Conservation (phyloP, 352 stramenopile species). For the Phytopythium mirpurense region DNA sequence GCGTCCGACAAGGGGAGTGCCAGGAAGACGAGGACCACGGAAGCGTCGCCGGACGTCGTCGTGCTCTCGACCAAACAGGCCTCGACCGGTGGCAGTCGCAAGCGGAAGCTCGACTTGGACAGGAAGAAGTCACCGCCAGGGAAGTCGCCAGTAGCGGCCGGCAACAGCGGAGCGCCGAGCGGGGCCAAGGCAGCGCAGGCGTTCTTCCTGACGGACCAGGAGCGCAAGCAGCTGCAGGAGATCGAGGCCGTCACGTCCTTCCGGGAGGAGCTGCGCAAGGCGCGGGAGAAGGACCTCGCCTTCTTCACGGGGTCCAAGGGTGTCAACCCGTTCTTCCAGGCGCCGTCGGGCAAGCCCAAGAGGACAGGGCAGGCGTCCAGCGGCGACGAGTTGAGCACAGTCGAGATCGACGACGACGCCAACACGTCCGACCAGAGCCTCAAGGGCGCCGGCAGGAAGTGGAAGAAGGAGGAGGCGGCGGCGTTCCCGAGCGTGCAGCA, state of each 20-base stretch:
- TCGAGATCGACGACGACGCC: conserved; percentile 14
- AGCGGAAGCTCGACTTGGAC: conserved; percentile 65
- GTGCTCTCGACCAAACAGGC: background rate
- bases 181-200: conserved; percentile 20
- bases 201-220: conserved; percentile 65
- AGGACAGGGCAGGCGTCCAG: conserved; percentile 10
- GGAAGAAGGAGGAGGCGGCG: conserved; percentile 29
- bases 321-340: conserved; percentile 68
- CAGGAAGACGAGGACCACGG: background rate
- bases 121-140: conserved; percentile 28
- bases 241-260: conserved; percentile 60
- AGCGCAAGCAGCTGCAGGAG: conserved; percentile 66
- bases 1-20: background rate
- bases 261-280: conserved; percentile 54
- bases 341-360: conserved; percentile 13
- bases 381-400: conserved; percentile 20
- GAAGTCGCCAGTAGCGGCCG: conserved; percentile 14
- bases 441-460: conserved; percentile 14
- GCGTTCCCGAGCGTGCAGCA: conserved; percentile 50
- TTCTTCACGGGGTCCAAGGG: conserved; percentile 55
- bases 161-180: conserved; percentile 3
- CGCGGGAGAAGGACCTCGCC: conserved; percentile 60
- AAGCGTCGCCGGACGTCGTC: background rate
- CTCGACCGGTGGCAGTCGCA: conserved; percentile 17
- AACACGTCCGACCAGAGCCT: conserved; percentile 1